A percentile compares a stretch with the other conserved stretches of the same genome.
Evolutionary conservation across 371 early-diverging fungal species (phyloP).

Genomic region (Mortierella sp.): DNA sequence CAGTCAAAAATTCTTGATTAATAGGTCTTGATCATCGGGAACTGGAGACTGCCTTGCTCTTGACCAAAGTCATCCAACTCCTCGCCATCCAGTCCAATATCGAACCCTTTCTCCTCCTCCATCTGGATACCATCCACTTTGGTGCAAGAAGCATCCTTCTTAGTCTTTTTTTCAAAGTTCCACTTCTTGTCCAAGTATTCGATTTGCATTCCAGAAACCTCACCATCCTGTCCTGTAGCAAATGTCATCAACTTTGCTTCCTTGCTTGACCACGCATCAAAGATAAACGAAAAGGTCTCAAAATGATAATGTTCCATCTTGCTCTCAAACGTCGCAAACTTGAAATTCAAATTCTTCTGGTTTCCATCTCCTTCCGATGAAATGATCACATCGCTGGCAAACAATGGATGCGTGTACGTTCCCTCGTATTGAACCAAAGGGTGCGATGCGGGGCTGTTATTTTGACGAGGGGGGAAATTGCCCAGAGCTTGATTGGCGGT

Average conservation of each 20-base stretch:
- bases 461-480: slow-evolving; percentile 13
- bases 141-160: background rate
- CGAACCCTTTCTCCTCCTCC: too few relatives aligned
- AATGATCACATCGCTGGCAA: slow-evolving; percentile 5
- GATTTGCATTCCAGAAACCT: background rate
- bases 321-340: background rate
- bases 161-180: slow-evolving; percentile 8
- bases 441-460: slow-evolving; percentile 20
- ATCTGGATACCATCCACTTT: too few relatives aligned
- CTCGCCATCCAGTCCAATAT: too few relatives aligned
- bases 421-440: slow-evolving; percentile 16
- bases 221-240: background rate
- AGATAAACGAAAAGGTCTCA: background rate
- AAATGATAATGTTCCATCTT: slow-evolving; percentile 28
- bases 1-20: too few relatives aligned
- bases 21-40: too few relatives aligned
- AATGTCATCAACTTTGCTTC: slow-evolving; percentile 11
- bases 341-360: slow-evolving; percentile 7
- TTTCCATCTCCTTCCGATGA: background rate
- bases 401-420: slow-evolving; percentile 7
- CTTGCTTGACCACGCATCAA: background rate
- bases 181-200: slow-evolving; percentile 6
- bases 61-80: too few relatives aligned
- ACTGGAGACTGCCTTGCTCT: too few relatives aligned
- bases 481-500: background rate